phyloP scores from a whole-genome alignment of 2,329 filamentous ascomycete species.

The Fusarium siculi region DNA sequence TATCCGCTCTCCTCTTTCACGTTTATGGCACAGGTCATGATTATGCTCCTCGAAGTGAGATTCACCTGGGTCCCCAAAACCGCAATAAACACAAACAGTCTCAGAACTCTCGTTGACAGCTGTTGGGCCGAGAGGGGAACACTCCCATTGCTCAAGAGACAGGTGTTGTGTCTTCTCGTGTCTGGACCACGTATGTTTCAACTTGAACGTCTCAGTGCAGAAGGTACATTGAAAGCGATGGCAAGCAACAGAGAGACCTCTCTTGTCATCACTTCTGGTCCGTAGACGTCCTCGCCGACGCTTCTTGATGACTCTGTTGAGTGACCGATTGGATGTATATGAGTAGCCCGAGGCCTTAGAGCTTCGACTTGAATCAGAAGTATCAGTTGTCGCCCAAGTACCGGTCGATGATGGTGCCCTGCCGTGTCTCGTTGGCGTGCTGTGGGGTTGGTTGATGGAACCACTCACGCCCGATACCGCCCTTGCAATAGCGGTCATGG shows the following conservation, averaged over 20 bases:
- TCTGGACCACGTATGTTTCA: conserved; percentile 59
- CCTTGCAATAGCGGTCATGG: conserved; percentile 44
- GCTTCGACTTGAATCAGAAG: conserved; percentile 4
- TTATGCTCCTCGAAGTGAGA: conserved; percentile 52
- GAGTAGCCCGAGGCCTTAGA: background rate
- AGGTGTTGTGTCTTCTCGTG: conserved; percentile 61
- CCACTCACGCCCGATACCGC: conserved; percentile 31
- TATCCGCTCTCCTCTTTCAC: conserved; percentile 47
- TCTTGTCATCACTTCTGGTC: rapidly evolving
- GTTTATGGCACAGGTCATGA: conserved; percentile 58
- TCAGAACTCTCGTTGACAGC: conserved; percentile 53
- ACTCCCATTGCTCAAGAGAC: conserved; percentile 60
- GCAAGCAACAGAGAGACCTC: background rate
- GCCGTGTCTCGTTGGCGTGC: rapidly evolving
- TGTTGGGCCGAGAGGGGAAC: conserved; percentile 49
- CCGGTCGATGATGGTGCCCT: conserved; percentile 28
- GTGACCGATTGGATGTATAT: background rate
- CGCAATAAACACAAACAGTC: conserved; percentile 53
- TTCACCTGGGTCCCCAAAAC: conserved; percentile 43
- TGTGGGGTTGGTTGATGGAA: rapidly evolving
- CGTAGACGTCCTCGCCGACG: background rate
- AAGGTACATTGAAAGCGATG: conserved; percentile 55
- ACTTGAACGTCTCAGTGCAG: conserved; percentile 58
- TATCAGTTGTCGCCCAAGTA: background rate
- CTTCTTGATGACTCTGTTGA: background rate